These are phyloP conservation scores for Termitomyces sp. DNA, from an alignment of 768 basidiomycete species.

Conservation along the genomic window DNA sequence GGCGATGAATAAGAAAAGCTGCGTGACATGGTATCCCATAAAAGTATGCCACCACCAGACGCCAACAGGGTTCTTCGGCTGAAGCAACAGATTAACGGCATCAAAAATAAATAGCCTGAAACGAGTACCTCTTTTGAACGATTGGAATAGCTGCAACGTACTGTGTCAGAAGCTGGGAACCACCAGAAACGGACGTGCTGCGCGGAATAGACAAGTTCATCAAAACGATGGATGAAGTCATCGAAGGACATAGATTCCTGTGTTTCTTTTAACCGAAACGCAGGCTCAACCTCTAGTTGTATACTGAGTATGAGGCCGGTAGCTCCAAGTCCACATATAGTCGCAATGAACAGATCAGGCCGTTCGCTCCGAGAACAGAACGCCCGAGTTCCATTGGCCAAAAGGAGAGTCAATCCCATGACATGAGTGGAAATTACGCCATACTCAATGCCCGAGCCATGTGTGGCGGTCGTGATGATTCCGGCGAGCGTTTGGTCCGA, in stretches of 20 bases:
- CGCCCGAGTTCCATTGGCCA: conserved; percentile 71
- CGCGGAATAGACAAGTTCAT: conserved; percentile 53
- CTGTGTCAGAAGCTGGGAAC: conserved; percentile 76
- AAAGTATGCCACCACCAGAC: conserved; percentile 71
- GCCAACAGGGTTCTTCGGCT: conserved; percentile 50
- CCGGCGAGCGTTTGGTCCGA: conserved; percentile 95
- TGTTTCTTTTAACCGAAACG: conserved; percentile 76
- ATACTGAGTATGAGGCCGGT: conserved; percentile 86
- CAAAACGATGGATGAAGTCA: conserved; percentile 53
- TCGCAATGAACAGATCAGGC: conserved; percentile 81
- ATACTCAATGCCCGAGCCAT: conserved; percentile 82
- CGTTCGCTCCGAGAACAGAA: conserved; percentile 61
- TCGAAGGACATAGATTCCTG: conserved; percentile 63
- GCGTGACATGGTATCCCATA: conserved; percentile 77
- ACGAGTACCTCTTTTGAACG: conserved; percentile 69
- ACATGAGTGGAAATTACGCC: conserved; percentile 83
- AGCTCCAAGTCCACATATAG: conserved; percentile 85
- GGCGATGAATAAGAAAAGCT: conserved; percentile 78
- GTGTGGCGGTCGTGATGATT: conserved; percentile 90
- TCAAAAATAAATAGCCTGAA: conserved; percentile 3
- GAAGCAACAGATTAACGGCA: conserved; percentile 7
- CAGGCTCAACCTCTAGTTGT: conserved; percentile 73
- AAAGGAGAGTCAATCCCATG: conserved; percentile 66
- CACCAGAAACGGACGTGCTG: conserved; percentile 96
- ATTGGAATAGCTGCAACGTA: conserved; percentile 72